phyloP scores from a whole-genome alignment of 805 yeast species.

The Sugiyamaella smithiae region DNA sequence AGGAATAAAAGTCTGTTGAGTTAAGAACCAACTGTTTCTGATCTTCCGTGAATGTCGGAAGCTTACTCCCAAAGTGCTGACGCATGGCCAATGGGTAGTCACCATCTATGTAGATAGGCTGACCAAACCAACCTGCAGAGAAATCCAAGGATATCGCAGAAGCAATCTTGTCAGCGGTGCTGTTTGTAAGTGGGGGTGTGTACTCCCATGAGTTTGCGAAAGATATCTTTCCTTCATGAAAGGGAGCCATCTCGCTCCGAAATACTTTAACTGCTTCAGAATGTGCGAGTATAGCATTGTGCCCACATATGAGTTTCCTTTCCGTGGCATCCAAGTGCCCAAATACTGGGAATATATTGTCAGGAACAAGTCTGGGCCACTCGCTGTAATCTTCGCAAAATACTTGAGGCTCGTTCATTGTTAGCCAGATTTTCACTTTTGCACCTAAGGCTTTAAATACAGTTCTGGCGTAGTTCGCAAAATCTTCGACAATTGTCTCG shows the following conservation, averaged over 20 bases:
- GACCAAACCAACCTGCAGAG: constrained; percentile 30
- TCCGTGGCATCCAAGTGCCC: constrained; percentile 7
- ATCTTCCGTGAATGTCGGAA: constrained; percentile 29
- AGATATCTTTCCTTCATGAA: constrained; percentile 30
- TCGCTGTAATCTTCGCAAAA: constrained; percentile 22
- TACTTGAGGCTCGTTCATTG: constrained; percentile 36
- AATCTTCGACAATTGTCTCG: constrained; percentile 33
- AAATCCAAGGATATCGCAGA: constrained; percentile 32
- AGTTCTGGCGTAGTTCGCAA: constrained; percentile 35
- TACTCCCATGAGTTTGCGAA: constrained; percentile 33
- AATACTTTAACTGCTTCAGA: constrained; percentile 30
- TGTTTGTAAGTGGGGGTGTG: constrained; percentile 30
- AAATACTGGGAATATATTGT: constrained; percentile 27
- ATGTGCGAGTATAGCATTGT: constrained; percentile 29
- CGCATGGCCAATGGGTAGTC: constrained; percentile 33
- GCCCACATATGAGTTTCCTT: constrained; percentile 22
- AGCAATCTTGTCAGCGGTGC: constrained; percentile 30
- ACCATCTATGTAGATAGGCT: constrained; percentile 35
- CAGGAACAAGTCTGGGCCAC: constrained; percentile 26
- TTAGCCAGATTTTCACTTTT: constrained; percentile 35
- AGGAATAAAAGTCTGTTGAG: constrained; percentile 36
- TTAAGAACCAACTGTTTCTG: constrained; percentile 30
- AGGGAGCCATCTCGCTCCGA: constrained; percentile 30
- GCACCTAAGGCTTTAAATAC: constrained; percentile 35
- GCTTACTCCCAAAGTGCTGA: constrained; percentile 24